Percentiles rank a stretch among this genome's conserved stretches.
These are phyloP conservation scores for Capsicum chinense DNA, from an alignment of 257 asterid genomes.

Conservation along the genomic window DNA sequence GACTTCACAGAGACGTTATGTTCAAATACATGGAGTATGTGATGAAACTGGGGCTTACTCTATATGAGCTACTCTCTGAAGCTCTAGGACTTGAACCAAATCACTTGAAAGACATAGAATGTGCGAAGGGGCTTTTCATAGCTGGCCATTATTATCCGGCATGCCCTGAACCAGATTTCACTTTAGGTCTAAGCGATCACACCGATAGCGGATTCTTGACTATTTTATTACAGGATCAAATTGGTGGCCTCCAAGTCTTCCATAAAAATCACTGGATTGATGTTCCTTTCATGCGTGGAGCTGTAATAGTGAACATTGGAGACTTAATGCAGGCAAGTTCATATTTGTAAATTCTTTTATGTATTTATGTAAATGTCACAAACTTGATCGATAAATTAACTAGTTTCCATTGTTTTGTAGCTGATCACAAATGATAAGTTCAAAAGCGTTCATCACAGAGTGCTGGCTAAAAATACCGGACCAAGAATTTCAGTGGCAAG, in stretches of 20 bases:
- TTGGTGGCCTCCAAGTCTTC: constrained; percentile 59
- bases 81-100: constrained; percentile 44
- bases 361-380: not conserved
- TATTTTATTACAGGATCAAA: constrained; percentile 49
- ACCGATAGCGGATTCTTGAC: constrained; percentile 50
- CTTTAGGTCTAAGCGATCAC: constrained; percentile 44
- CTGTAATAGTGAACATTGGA: constrained; percentile 50
- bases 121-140: constrained; percentile 39
- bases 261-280: constrained; percentile 50
- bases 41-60: constrained; percentile 37
- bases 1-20: constrained; percentile 33
- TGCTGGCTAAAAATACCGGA: constrained; percentile 35
- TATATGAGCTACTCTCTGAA: constrained; percentile 49
- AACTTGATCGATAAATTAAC: not conserved
- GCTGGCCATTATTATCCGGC: constrained; percentile 53
- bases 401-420: constrained; percentile 31
- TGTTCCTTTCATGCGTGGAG: constrained; percentile 52
- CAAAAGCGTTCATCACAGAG: constrained; percentile 43
- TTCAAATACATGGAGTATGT: constrained; percentile 45
- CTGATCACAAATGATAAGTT: constrained; percentile 42
- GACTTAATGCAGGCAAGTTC: constrained; percentile 52
- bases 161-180: constrained; percentile 58
- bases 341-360: not conserved
- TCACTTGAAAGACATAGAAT: constrained; percentile 47
- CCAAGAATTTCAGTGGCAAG: constrained; percentile 50